These are phyloP conservation scores for Anethum foeniculum DNA, from an alignment of 140 eudicot species.

Conservation along the genomic window DNA sequence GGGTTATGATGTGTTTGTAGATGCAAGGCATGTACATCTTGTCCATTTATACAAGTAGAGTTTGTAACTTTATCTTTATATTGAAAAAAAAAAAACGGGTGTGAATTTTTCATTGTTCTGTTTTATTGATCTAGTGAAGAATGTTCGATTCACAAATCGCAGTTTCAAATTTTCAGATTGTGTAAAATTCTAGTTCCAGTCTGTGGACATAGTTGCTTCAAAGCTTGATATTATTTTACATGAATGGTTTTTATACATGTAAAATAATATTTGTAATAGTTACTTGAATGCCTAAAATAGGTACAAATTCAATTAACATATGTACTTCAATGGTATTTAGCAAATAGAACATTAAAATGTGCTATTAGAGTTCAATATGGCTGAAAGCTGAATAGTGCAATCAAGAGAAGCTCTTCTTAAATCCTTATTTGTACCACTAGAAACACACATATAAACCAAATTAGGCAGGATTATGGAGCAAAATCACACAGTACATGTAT, in stretches of 20 bases:
- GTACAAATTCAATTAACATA: no score
- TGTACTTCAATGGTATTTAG: no score
- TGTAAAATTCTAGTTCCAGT: neutral
- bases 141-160: neutral
- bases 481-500: neutral
- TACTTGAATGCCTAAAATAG: no score
- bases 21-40: neutral
- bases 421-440: neutral
- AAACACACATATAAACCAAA: neutral
- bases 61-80: neutral
- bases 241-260: neutral
- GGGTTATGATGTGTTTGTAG: neutral
- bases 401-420: neutral
- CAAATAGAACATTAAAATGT: no score
- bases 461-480: neutral
- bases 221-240: no score
- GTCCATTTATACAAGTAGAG: neutral
- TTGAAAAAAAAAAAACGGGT: no score
- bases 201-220: no score
- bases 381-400: no score
- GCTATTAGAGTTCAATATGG: no score
- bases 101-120: neutral
- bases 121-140: neutral
- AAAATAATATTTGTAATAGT: no score
- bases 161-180: neutral